phyloP scores from a whole-genome alignment of 2,329 filamentous ascomycete species.

The Colletotrichum sojae region DNA sequence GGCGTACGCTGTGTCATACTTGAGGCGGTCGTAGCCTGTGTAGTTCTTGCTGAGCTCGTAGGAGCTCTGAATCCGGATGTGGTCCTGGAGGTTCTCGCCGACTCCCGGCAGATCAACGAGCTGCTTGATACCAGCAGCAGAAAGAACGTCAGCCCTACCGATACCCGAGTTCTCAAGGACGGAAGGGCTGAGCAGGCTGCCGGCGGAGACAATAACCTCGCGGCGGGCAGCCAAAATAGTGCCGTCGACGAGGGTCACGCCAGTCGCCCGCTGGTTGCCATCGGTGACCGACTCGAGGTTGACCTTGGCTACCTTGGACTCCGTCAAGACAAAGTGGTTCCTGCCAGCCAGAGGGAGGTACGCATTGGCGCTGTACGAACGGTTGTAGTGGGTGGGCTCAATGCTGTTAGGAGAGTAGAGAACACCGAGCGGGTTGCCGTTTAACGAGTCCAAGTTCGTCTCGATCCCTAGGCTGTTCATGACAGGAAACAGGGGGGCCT shows the following conservation, averaged over 20 bases:
- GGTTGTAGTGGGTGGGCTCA: conserved; percentile 60
- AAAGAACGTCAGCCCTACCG: conserved; percentile 63
- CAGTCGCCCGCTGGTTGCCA: conserved; percentile 36
- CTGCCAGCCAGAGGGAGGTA: conserved; percentile 57
- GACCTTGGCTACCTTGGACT: conserved; percentile 55
- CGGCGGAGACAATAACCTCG: conserved; percentile 54
- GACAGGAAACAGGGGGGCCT: conserved; percentile 59
- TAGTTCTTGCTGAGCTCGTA: conserved; percentile 52
- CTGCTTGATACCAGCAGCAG: conserved; percentile 60
- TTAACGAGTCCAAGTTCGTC: conserved; percentile 59
- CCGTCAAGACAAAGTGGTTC: conserved; percentile 57
- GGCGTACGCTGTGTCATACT: conserved; percentile 48
- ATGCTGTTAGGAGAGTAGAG: conserved; percentile 65
- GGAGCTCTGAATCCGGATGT: conserved; percentile 49
- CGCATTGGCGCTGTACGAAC: conserved; percentile 61
- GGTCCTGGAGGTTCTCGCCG: conserved; percentile 56
- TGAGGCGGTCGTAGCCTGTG: conserved; percentile 49
- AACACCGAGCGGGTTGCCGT: conserved; percentile 64
- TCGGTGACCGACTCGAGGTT: conserved; percentile 48
- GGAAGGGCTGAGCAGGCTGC: conserved; percentile 68
- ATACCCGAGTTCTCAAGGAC: conserved; percentile 72
- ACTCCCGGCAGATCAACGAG: conserved; percentile 69
- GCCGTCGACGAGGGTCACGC: conserved; percentile 45
- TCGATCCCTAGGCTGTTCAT: conserved; percentile 59
- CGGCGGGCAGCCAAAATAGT: conserved; percentile 44